Evolutionary conservation across 352 stramenopile species (phyloP).

Genomic region (Globisporangium nagaii): DNA sequence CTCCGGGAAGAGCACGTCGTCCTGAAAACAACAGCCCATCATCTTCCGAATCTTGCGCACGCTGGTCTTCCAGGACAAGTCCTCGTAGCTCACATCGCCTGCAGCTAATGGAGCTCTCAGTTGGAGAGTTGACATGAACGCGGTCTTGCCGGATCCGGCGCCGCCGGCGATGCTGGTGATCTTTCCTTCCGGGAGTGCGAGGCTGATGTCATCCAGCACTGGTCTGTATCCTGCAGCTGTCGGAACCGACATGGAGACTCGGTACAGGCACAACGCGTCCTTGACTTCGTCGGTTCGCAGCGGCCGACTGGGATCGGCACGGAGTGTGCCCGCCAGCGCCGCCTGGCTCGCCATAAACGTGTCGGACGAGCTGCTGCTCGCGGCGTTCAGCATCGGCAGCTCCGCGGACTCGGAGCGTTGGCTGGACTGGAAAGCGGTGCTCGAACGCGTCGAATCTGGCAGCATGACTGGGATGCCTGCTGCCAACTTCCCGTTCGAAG

Average conservation of each 20-base stretch:
- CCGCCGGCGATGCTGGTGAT: conserved; percentile 12
- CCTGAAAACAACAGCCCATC: conserved; percentile 60
- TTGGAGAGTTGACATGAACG: conserved; percentile 12
- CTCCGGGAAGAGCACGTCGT: conserved; percentile 68
- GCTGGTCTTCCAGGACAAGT: conserved; percentile 44
- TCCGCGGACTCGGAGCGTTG: neutral
- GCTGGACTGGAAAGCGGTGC: neutral
- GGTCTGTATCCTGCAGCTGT: neutral
- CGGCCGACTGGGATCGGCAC: neutral
- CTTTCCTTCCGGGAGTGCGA: conserved; percentile 6
- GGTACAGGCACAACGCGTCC: conserved; percentile 8
- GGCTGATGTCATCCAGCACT: conserved; percentile 10
- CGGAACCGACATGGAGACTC: conserved; percentile 4
- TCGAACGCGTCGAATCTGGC: neutral
- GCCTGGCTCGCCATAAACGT: neutral
- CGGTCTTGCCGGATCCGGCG: conserved; percentile 7
- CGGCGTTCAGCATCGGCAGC: conserved; percentile 17
- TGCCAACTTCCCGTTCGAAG: conserved; percentile 45
- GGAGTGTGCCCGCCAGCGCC: neutral
- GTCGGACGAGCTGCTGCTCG: neutral
- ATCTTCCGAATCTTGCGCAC: conserved; percentile 28
- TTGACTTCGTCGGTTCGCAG: neutral
- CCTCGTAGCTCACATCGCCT: conserved; percentile 45
- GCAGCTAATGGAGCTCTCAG: conserved; percentile 18
- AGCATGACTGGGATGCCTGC: conserved; percentile 49